phyloP scores from a whole-genome alignment of 257 asterid species.

The Jaltomata sinuosa region DNA sequence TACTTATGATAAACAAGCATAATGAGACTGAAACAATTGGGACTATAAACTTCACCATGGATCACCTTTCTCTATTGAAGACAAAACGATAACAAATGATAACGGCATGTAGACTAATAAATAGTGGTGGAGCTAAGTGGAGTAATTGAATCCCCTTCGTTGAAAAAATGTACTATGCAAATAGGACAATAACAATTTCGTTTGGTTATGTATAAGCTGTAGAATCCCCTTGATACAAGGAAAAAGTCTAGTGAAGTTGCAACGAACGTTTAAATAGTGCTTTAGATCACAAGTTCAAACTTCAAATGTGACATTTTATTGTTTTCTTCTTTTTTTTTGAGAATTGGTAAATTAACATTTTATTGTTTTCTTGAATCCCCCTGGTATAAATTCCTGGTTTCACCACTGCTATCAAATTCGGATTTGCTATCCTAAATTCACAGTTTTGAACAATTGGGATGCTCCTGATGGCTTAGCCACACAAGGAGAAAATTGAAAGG shows the following conservation, averaged over 20 bases:
- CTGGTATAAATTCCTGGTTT: not conserved
- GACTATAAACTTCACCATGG: not conserved
- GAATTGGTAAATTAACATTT: too few relatives aligned
- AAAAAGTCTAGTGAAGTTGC: not conserved
- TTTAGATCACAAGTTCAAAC: not conserved
- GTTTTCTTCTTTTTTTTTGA: too few relatives aligned
- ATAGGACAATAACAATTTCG: not conserved
- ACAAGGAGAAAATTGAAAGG: not conserved
- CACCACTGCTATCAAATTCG: not conserved
- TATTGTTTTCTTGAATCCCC: not conserved
- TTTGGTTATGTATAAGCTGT: not conserved
- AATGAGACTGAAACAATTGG: not conserved
- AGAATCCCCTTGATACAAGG: not conserved
- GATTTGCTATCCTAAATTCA: not conserved
- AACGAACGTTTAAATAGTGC: not conserved
- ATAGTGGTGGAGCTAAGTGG: not conserved
- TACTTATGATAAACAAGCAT: not conserved
- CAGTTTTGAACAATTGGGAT: not conserved
- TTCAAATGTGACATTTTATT: not conserved
- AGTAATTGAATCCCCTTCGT: not conserved
- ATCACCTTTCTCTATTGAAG: not conserved
- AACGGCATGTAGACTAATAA: not conserved
- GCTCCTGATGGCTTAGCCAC: not conserved
- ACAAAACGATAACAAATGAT: not conserved
- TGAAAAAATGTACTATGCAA: not conserved